Evolutionary conservation across 129 eudicot genomes (phyloP).

Genomic region (Flaveria ramosissima): DNA sequence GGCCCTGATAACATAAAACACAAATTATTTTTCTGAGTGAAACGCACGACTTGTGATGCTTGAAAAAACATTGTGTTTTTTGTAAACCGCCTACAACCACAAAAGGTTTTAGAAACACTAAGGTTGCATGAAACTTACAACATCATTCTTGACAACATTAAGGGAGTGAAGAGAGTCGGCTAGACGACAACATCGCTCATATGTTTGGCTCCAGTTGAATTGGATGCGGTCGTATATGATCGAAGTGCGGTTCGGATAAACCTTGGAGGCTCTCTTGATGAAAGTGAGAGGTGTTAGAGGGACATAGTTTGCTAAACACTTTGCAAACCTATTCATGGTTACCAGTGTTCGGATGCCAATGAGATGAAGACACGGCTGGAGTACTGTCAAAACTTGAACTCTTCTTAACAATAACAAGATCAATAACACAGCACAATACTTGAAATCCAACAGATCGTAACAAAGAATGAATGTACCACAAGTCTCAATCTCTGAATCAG

Average conservation of each 20-base stretch:
- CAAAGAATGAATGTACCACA: no score
- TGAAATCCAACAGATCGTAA: no score
- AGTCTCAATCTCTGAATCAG: no score
- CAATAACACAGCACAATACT: no score
- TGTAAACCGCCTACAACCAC: not conserved
- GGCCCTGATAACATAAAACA: no score
- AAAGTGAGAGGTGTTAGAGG: no score
- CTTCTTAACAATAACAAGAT: no score
- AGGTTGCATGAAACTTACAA: constrained; percentile 28
- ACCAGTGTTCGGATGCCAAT: no score
- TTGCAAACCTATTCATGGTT: constrained; percentile 48
- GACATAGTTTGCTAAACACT: constrained; percentile 57
- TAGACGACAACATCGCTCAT: constrained; percentile 54
- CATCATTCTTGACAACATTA: constrained; percentile 49
- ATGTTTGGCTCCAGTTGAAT: constrained; percentile 60
- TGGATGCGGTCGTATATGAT: constrained; percentile 44
- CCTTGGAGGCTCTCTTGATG: constrained; percentile 53
- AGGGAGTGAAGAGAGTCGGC: constrained; percentile 56
- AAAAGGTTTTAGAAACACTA: no score
- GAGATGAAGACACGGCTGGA: no score
- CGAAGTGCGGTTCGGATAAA: constrained; percentile 54
- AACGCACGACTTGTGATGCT: not conserved
- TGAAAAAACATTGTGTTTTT: not conserved
- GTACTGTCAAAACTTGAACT: no score
- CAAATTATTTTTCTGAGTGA: no score